Conservation (phyloP, 345 rosid species). For the Mangifera indica region DNA sequence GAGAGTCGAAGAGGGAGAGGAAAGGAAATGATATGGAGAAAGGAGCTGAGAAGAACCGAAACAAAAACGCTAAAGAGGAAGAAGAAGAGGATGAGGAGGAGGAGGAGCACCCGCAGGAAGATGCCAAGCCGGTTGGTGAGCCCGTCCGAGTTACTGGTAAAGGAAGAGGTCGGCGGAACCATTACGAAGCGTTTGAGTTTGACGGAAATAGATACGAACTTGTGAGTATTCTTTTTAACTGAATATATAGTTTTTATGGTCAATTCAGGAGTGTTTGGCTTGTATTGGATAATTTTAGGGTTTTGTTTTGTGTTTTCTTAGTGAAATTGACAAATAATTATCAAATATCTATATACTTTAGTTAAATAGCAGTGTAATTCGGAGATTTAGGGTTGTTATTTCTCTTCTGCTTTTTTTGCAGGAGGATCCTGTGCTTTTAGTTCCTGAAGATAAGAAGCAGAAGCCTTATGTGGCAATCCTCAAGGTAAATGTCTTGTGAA, state of each 20-base stretch:
- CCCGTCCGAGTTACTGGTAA: slow-evolving; percentile 59
- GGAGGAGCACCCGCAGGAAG: slow-evolving; percentile 64
- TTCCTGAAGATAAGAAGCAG: slow-evolving; percentile 74
- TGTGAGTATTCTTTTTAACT: slow-evolving; percentile 42
- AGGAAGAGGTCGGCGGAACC: slow-evolving; percentile 66
- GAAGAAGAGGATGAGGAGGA: slow-evolving; percentile 49
- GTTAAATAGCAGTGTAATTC: not conserved
- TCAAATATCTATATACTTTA: not conserved
- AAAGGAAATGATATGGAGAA: slow-evolving; percentile 24
- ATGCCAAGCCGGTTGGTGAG: slow-evolving; percentile 79
- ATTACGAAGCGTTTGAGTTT: slow-evolving; percentile 64
- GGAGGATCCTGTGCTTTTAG: slow-evolving; percentile 97
- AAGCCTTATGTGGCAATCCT: slow-evolving; percentile 97
- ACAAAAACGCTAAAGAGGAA: slow-evolving; percentile 18
- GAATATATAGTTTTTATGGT: not conserved
- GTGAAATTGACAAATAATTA: too few species aligned
- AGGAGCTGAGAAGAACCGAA: slow-evolving; percentile 21
- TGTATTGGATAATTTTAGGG: slow-evolving; percentile 8
- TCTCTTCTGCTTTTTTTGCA: slow-evolving; percentile 24
- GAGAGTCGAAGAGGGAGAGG: slow-evolving; percentile 30
- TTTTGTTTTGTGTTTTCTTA: not conserved
- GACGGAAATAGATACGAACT: slow-evolving; percentile 74
- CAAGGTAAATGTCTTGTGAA: slow-evolving; percentile 54
- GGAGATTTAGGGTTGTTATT: not conserved
- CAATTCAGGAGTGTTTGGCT: slow-evolving; percentile 2